Base-by-base conservation (phyloP, 2,329 filamentous ascomycete genomes). In the Paracamarosporium sp. region DNA sequence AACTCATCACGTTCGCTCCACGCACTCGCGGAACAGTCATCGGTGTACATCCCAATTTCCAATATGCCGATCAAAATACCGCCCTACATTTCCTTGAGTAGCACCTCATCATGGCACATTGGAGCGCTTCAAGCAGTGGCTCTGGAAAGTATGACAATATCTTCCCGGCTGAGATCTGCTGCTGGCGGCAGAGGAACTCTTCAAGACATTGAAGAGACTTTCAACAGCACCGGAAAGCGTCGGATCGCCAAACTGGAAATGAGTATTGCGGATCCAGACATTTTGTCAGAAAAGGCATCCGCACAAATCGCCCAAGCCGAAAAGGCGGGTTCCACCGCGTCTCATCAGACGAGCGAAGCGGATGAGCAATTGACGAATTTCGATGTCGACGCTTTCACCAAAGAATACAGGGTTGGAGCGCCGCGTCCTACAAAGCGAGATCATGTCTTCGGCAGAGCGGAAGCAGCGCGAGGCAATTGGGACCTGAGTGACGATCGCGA, bases 161-260 rank as follows among this genome's bases (percentile, higher is more conserved):
- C 91, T 6, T 89, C 91, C 1, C 85, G 94, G 3, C 78, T 97
- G 28, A 83, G 82, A 28, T 74, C 61, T 74, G 62, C 64, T 4
- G 74, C 74, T 24, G 60, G 62, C 66, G 61, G 80, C 73, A 64
- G 78, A 78, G 59, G 82, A 70, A 86, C 83, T 1, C 78, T 95
- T 44, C 83, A 85, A 36, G 83, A 87, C 50, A 77, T 94, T 44
- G 85, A 88, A 30, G 85, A 87, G 53, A 81, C 85, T 12, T 79
- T 96, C 52, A 93, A 92, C 64, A 83, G 87, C 28, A 88, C 90
- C 56, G 92, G 91, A n/a, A 90, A 87, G 59, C 92, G 93, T 69
- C 90, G 86, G 25, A 87, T 98, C 31, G 91, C 90, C 6, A 88
- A 89, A 59, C 80, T 96, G 46, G 85, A 87, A 56, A 86, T 96